phyloP scores from a whole-genome alignment of 176 grass and related monocot species.

The barley (Hordeum vulgare) region MorexV3_pseudomolecules_assembly NC_058520.1:572993338-572993837 shows the following conservation, averaged over 20 bases:
- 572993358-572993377: too few relatives aligned
- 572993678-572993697: too few relatives aligned
- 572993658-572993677: too few relatives aligned
- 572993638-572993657: too few relatives aligned
- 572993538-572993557: constrained; percentile 14
- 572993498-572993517: constrained; percentile 24
- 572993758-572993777: background rate
- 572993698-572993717: too few relatives aligned
- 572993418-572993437: too few relatives aligned
- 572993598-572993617: background rate
- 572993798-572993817: background rate
- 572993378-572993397: too few relatives aligned
- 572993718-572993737: background rate
- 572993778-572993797: background rate
- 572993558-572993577: constrained; percentile 59
- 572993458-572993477: background rate
- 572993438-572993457: background rate
- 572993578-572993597: background rate
- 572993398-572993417: too few relatives aligned
- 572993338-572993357: too few relatives aligned
- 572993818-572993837: background rate
- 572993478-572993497: constrained; percentile 34
- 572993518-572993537: constrained; percentile 20
- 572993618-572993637: too few relatives aligned
- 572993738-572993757: background rate